Conservation (phyloP, 176 grass and related monocot species). For the Zea luxurians region DNA sequence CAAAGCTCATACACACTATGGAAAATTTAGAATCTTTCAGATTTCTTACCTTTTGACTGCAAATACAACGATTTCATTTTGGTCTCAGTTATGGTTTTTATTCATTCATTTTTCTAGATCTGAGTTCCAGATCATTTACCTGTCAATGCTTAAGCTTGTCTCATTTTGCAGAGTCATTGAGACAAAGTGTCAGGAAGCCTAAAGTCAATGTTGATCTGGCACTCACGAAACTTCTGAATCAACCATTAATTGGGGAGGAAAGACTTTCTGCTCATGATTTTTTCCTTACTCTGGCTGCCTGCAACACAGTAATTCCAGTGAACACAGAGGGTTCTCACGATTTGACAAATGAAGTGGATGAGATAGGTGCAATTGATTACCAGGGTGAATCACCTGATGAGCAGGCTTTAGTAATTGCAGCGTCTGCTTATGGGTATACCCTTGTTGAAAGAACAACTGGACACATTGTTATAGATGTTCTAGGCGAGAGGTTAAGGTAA, state of each 20-base stretch:
- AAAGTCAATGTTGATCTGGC: constrained; percentile 69
- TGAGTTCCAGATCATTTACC: constrained; percentile 18
- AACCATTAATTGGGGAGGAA: constrained; percentile 72
- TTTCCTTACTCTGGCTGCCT: constrained; percentile 96
- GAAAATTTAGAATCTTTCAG: background rate
- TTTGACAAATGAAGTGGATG: constrained; percentile 40
- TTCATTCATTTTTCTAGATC: constrained; percentile 14
- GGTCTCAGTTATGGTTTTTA: background rate
- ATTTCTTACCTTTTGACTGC: background rate
- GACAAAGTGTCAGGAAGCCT: constrained; percentile 33
- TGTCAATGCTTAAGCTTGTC: constrained; percentile 24
- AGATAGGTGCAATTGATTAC: constrained; percentile 71
- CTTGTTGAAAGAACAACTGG: constrained; percentile 93
- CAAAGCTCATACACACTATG: background rate
- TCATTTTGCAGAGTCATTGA: constrained; percentile 58
- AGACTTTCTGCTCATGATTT: constrained; percentile 91
- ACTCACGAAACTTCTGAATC: constrained; percentile 62
- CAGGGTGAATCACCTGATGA: constrained; percentile 99
- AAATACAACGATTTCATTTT: background rate
- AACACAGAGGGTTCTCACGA: constrained; percentile 40
- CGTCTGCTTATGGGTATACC: constrained; percentile 79
- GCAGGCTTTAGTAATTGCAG: constrained; percentile 90
- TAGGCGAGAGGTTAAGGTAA: constrained; percentile 86
- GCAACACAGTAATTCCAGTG: constrained; percentile 98
- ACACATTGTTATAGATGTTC: constrained; percentile 90